Base-by-base conservation (phyloP, 2,329 filamentous ascomycete genomes). In the Lasiodiplodia sp. region DNA sequence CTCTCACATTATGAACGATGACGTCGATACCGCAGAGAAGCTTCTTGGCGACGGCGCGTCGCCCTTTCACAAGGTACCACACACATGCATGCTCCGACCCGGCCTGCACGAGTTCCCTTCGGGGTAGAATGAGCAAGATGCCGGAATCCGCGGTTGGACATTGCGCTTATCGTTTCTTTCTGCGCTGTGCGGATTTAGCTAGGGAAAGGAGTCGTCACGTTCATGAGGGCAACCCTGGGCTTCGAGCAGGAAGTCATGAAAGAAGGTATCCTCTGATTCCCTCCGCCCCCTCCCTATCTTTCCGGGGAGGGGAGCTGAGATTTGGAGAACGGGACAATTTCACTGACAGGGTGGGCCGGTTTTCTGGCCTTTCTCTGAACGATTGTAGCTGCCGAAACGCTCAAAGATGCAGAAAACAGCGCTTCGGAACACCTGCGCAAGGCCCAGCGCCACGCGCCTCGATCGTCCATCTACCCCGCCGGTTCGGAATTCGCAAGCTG, bases 191-290 rank as follows among this genome's bases (percentile, higher is more conserved):
- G 44, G n/a, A 47, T 62, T 7, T 84, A 91, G 82, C 86, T 98
- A 40, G 94, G 94, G 37, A 85, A 90, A 72, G 91, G 93, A 65
- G 89, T 97, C 40, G 89, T 94, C 23, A 89, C 88, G 55, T 98
- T 98, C 78, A 90, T 98, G 80, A 87, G 90, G 73, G 94, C 94
- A 21, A 91, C 96, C 2, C 83, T 98, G 1, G 94, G 94, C 2
- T 96, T 97, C 74, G 96, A 98, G 80, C 94, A 96, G 79, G 90
- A 96, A 3, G 86, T 96, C 72, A 96, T 98, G 91, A 89, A 88
- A 68, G 89, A 96, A 82, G 86, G 86, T 87, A 67, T 69, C 47
- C 23, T 56, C 18, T 34, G 23, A 14, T 25, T 21, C 49, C 18
- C 34, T 34, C 31, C 44, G 44, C 44, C 37, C 47, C 25, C 44